Percentiles rank a stretch among this genome's conserved stretches.
Evolutionary conservation across 2,329 filamentous ascomycete genomes (phyloP).

Genomic region (Mariannaea sp.): DNA sequence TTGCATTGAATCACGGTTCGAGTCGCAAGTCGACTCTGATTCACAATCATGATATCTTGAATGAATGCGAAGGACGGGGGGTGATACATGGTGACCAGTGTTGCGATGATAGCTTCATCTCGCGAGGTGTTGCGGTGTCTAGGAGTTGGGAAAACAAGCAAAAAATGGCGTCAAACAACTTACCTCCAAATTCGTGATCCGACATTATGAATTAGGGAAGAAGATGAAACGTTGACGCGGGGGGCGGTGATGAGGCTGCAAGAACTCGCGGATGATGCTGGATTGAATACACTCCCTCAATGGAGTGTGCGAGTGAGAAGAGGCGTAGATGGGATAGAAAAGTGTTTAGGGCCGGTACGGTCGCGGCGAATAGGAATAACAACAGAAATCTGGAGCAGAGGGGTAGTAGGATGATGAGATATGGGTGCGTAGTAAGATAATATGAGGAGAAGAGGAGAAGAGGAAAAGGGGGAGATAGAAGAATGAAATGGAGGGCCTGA

Average conservation of each 20-base stretch:
- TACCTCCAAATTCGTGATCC: slow-evolving; percentile 69
- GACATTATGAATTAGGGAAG: slow-evolving; percentile 54
- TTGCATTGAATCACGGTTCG: background rate
- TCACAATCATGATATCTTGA: slow-evolving; percentile 13
- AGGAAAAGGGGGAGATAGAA: background rate
- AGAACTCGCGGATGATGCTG: background rate
- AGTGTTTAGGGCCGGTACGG: slow-evolving; percentile 6
- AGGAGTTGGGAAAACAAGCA: slow-evolving; percentile 1
- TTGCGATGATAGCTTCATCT: background rate
- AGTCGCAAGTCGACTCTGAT: slow-evolving; percentile 18
- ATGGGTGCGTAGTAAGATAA: too few species aligned
- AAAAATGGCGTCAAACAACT: slow-evolving; percentile 37
- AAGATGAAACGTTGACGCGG: slow-evolving; percentile 1
- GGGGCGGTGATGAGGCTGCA: slow-evolving; percentile 1
- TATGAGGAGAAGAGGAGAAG: background rate
- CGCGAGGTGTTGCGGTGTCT: background rate
- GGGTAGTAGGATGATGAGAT: background rate
- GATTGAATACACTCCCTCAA: background rate
- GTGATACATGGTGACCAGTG: slow-evolving; percentile 2
- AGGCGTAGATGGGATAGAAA: background rate
- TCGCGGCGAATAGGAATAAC: background rate
- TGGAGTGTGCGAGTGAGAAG: background rate
- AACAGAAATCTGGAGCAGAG: background rate
- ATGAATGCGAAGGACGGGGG: background rate
- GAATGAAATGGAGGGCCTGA: background rate